Conservation (phyloP, 345 rosid species). For the Murraya paniculata region DNA sequence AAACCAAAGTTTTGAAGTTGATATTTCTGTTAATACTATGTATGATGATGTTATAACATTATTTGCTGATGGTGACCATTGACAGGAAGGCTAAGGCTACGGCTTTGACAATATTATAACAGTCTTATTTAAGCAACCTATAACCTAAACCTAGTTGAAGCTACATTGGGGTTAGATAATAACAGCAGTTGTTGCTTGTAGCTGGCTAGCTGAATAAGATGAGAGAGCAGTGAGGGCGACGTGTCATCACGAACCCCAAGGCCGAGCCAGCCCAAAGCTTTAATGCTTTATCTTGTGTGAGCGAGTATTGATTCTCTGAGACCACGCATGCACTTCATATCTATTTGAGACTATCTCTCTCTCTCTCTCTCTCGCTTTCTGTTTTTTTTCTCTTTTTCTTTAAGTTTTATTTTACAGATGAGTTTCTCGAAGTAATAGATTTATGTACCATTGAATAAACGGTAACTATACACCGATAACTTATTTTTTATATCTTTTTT, state of each 20-base stretch:
- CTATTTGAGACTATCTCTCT: too few relatives aligned
- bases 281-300: neutral
- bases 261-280: neutral
- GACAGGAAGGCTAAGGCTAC: too few relatives aligned
- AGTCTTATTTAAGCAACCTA: neutral
- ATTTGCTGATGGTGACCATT: neutral
- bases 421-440: too few relatives aligned
- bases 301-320: neutral
- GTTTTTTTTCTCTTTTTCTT: too few relatives aligned
- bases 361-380: too few relatives aligned
- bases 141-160: neutral
- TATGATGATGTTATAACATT: neutral
- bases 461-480: too few relatives aligned
- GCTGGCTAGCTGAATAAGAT: neutral
- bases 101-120: neutral
- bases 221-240: neutral
- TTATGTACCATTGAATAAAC: too few relatives aligned
- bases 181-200: neutral
- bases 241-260: neutral
- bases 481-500: too few relatives aligned
- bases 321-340: neutral
- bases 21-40: neutral
- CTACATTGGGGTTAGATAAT: neutral
- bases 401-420: too few relatives aligned
- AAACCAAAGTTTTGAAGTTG: neutral